phyloP scores from a whole-genome alignment of 768 basidiomycete species.

The Boletus rex-veris region DNA sequence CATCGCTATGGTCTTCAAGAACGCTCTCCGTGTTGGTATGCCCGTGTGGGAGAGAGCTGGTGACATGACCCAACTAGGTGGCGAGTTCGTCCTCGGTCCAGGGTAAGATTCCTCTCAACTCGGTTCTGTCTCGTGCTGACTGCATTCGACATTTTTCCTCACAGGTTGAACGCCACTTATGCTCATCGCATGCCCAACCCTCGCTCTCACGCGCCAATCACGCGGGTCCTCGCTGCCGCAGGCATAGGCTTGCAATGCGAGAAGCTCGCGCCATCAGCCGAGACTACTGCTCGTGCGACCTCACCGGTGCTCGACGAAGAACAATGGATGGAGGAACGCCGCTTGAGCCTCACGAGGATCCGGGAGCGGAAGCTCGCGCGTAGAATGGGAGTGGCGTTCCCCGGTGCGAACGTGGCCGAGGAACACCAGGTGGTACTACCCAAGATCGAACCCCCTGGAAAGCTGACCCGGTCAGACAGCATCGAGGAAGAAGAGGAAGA shows the following conservation, averaged over 20 bases:
- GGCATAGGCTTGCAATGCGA: conserved; percentile 38
- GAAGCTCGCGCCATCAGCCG: conserved; percentile 7
- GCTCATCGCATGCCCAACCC: conserved; percentile 84
- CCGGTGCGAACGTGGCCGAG: conserved; percentile 8
- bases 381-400: conserved; percentile 27
- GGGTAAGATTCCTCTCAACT: conserved; percentile 45
- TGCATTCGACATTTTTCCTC: not conserved
- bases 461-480: conserved; percentile 30
- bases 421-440: conserved; percentile 17
- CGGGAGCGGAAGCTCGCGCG: conserved; percentile 33
- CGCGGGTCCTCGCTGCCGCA: conserved; percentile 62
- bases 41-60: conserved; percentile 81
- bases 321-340: conserved; percentile 36
- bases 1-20: conserved; percentile 69
- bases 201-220: conserved; percentile 70
- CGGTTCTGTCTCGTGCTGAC: not conserved
- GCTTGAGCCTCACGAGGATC: conserved; percentile 29
- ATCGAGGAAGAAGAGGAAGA: conserved; percentile 32
- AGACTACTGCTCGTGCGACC: conserved; percentile 1
- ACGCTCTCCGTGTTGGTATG: conserved; percentile 71
- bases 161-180: conserved; percentile 62
- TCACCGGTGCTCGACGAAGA: conserved; percentile 27
- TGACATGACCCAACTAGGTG: conserved; percentile 76
- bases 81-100: conserved; percentile 79
- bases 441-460: conserved; percentile 22